A percentile compares a stretch with the other conserved stretches of the same genome.
Evolutionary conservation across 2,329 filamentous ascomycete species (phyloP).

Genomic region (Hirsutella rhossiliensis): DNA sequence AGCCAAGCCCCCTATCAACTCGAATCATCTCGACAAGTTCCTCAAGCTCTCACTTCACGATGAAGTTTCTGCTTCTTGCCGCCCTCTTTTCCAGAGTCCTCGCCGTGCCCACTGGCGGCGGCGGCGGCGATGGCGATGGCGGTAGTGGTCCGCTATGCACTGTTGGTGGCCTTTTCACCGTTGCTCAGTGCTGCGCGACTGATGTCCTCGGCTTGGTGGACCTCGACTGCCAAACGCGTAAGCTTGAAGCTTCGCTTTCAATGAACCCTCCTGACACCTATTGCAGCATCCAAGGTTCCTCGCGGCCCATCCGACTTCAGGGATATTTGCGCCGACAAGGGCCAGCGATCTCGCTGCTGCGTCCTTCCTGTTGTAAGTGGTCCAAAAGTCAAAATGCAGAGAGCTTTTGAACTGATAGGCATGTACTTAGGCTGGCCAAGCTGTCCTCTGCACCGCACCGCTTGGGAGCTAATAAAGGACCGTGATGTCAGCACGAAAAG

Average conservation of each 20-base stretch:
- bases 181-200: conserved; percentile 6
- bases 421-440: not conserved
- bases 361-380: conserved; percentile 5
- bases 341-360: conserved; percentile 4
- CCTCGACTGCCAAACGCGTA: conserved; percentile 7
- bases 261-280: not conserved
- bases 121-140: not conserved
- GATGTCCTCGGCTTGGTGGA: conserved; percentile 4
- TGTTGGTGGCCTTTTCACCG: conserved; percentile 3
- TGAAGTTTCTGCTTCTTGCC: conserved; percentile 2
- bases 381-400: not conserved
- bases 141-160: not conserved
- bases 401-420: not conserved
- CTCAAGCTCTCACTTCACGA: not conserved
- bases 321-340: not conserved
- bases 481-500: too few species aligned
- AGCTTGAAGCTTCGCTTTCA: not conserved
- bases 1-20: not conserved
- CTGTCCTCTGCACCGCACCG: not conserved
- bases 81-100: conserved; percentile 7
- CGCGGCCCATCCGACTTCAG: not conserved
- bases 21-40: not conserved
- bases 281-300: not conserved
- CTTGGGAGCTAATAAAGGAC: too few species aligned
- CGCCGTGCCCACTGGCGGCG: conserved; percentile 5